Percentiles rank a stretch among this genome's conserved stretches.
Conservation (phyloP, 2,329 filamentous ascomycete species). For the Calcarisporium arbuscula region DNA sequence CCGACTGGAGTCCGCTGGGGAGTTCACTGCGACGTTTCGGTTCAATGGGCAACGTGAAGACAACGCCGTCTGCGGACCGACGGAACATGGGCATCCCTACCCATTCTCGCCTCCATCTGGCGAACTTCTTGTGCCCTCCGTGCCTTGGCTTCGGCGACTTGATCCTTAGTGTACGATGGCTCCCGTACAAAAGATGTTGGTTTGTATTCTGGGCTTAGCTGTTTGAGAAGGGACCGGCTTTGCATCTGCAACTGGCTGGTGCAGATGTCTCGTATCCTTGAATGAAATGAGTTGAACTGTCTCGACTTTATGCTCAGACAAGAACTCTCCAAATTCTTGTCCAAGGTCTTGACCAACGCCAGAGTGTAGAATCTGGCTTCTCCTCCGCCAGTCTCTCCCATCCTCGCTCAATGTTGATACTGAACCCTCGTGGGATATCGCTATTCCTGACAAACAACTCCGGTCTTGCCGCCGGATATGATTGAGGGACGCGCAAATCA, state of each 20-base stretch:
- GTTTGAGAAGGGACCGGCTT: constrained; percentile 5
- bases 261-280: constrained; percentile 47
- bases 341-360: constrained; percentile 60
- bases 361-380: constrained; percentile 53
- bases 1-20: constrained; percentile 50
- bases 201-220: constrained; percentile 3
- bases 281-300: constrained; percentile 63
- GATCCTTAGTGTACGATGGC: constrained; percentile 48
- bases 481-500: constrained; percentile 55
- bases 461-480: constrained; percentile 55
- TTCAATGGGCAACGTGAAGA: constrained; percentile 65
- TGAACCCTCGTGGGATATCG: constrained; percentile 64
- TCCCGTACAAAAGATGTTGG: constrained; percentile 31
- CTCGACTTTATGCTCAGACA: constrained; percentile 64
- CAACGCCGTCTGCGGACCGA: constrained; percentile 62
- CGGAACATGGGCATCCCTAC: constrained; percentile 59
- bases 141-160: constrained; percentile 56
- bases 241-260: constrained; percentile 14
- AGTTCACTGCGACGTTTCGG: constrained; percentile 55
- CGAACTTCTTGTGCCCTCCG: constrained; percentile 60
- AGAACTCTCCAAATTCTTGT: constrained; percentile 64
- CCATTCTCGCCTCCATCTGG: constrained; percentile 70
- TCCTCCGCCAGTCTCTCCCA: constrained; percentile 60
- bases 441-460: constrained; percentile 59
- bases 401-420: constrained; percentile 69